Conservation (phyloP, 2,329 filamentous ascomycete genomes). For the Botryosphaeria agaves region DNA sequence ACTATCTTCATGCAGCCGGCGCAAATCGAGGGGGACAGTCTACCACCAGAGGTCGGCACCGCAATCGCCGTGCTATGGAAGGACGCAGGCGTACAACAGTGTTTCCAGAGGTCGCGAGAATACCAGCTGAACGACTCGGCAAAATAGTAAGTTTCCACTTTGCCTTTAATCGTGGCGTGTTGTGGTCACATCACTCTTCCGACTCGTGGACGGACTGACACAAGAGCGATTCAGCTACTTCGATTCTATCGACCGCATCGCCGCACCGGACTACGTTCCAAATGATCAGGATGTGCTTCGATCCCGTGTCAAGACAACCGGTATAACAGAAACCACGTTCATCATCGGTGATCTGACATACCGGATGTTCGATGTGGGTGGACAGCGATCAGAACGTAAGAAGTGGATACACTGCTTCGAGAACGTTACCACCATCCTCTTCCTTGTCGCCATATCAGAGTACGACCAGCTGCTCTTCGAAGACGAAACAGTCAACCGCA, state of each 20-base stretch:
- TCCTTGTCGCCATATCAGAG: slow-evolving; percentile 91
- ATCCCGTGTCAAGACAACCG: slow-evolving; percentile 93
- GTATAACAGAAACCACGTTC: slow-evolving; percentile 93
- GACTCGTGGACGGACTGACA: slow-evolving; percentile 1
- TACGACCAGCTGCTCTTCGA: slow-evolving; percentile 94
- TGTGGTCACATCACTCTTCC: slow-evolving; percentile 2
- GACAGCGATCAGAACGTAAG: slow-evolving; percentile 89
- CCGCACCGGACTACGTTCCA: slow-evolving; percentile 80
- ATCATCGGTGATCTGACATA: slow-evolving; percentile 90
- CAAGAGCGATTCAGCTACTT: slow-evolving; percentile 52
- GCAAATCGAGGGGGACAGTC: slow-evolving; percentile 86
- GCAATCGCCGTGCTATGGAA: slow-evolving; percentile 89
- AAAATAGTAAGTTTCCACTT: slow-evolving; percentile 55
- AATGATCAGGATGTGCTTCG: slow-evolving; percentile 90
- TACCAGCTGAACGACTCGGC: slow-evolving; percentile 95
- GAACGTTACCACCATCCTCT: slow-evolving; percentile 92
- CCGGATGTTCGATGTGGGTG: slow-evolving; percentile 95
- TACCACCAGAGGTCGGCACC: slow-evolving; percentile 85
- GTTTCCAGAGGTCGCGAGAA: slow-evolving; percentile 88
- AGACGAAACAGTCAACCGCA: slow-evolving; percentile 68
- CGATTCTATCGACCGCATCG: slow-evolving; percentile 83
- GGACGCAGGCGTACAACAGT: slow-evolving; percentile 81
- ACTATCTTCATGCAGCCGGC: slow-evolving; percentile 98
- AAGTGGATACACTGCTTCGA: slow-evolving; percentile 99
- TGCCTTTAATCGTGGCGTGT: slow-evolving; percentile 2